phyloP scores from a whole-genome alignment of 2,329 filamentous ascomycete species.

The Simplicillium aogashimaense region DNA sequence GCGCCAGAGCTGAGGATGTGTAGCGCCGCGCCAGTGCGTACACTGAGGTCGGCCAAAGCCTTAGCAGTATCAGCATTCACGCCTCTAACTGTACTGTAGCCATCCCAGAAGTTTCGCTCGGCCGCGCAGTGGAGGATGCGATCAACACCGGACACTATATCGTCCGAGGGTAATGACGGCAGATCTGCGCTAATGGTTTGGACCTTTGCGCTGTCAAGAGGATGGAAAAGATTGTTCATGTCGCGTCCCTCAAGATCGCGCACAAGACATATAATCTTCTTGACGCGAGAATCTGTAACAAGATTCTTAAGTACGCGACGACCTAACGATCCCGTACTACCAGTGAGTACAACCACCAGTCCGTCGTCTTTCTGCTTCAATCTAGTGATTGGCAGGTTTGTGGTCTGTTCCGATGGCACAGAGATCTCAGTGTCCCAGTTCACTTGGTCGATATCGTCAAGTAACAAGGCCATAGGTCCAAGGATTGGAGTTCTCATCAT shows the following conservation, averaged over 20 bases:
- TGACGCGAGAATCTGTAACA: background rate
- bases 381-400: background rate
- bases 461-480: background rate
- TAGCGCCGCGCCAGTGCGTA: background rate
- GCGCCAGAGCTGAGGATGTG: slow-evolving; percentile 1
- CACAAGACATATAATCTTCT: background rate
- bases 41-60: background rate
- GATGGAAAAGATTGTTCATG: background rate
- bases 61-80: slow-evolving; percentile 1
- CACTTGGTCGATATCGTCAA: background rate
- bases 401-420: background rate
- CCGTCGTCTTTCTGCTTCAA: background rate
- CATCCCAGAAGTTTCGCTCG: slow-evolving; percentile 3
- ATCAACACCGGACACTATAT: background rate
- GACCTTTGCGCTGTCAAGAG: background rate
- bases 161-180: background rate
- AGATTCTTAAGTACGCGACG: background rate
- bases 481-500: slow-evolving; percentile 1
- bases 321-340: background rate
- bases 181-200: background rate
- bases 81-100: background rate
- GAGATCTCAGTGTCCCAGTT: background rate
- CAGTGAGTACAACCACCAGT: background rate
- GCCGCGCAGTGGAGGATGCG: background rate
- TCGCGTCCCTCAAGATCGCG: background rate